Evolutionary conservation across 108 stramenopile genomes (phyloP), one percentile per base, ranked within the genome.

Genomic region (Discostella stelligeroides): DNA sequence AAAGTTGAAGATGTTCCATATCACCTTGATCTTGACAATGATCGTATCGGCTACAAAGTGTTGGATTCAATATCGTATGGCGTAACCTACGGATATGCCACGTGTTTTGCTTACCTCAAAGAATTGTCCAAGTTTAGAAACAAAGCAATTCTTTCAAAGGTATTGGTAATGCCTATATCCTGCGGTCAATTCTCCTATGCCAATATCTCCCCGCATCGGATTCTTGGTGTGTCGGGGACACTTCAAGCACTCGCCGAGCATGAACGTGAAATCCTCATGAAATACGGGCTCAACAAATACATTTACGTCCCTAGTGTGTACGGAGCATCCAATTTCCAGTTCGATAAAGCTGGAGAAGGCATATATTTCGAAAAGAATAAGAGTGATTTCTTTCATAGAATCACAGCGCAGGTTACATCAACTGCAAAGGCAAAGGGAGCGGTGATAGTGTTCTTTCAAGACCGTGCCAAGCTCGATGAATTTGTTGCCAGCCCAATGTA

Each of bases 161-260:
- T 57, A 9, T 72, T 88, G 49, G 60, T 51, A 9, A 85, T 88
- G 72, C 79, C 75, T 0, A 30, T 88, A 41, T 88, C 86, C 11
- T 88, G 86, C 72, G 86, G 84, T 7, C 86, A 84, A 51, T 88
- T 88, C 48, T 88, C 86, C 2, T 88, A 88, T 63, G 86, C 86
- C 0, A 81, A 88, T 57, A 88, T 88, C 37, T 76, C 74, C 15
- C 86, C 86, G 3, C 38, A 67, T 42, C 73, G 81, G 28, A 86
- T 86, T 46, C 45, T 86, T 27, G 86, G 86, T 6, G 86, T 86
- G 15, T 84, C 83, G 7, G 86, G 86, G n/a, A 86, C 86, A 24
- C 79, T 86, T 1, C 55, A 70, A 29, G 81, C 70, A 13, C 62
- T 86, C 60, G 58, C 73, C 14, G 61, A 65, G 29, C 54, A 76